Evolutionary conservation across 2,329 filamentous ascomycete species (phyloP).

Genomic region (Colletotrichum eremochloae): DNA sequence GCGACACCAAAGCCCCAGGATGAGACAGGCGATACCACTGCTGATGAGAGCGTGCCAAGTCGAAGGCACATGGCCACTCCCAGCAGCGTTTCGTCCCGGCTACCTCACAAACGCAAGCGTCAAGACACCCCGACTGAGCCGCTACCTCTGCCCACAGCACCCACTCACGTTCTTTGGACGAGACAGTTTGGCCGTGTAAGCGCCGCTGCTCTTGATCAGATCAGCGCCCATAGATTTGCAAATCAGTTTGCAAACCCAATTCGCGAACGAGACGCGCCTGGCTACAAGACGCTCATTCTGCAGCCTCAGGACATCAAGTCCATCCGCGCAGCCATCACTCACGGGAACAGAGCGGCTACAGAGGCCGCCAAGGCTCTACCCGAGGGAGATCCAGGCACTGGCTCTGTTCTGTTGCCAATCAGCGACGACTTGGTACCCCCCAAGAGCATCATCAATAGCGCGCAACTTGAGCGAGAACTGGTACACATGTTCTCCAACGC

Average conservation of each 20-base stretch:
- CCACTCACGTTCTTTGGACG: conserved; percentile 80
- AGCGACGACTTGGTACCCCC: conserved; percentile 86
- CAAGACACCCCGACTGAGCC: conserved; percentile 62
- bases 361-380: conserved; percentile 72
- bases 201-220: conserved; percentile 79
- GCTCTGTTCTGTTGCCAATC: conserved; percentile 74
- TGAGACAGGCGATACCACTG: conserved; percentile 68
- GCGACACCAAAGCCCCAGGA: conserved; percentile 61
- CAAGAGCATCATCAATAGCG: conserved; percentile 90
- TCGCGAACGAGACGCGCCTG: conserved; percentile 80
- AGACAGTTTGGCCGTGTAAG: conserved; percentile 81
- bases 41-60: conserved; percentile 64
- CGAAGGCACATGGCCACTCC: conserved; percentile 55
- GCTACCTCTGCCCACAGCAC: conserved; percentile 62
- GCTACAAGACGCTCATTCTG: conserved; percentile 80
- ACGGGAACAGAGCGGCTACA: conserved; percentile 75
- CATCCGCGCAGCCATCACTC: conserved; percentile 81
- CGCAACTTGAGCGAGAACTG: conserved; percentile 91
- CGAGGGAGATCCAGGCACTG: conserved; percentile 68
- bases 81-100: conserved; percentile 53
- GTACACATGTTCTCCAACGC: conserved; percentile 98
- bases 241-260: conserved; percentile 84
- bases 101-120: conserved; percentile 68
- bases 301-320: conserved; percentile 83
- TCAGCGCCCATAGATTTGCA: conserved; percentile 81